Evolutionary conservation across 495 filamentous ascomycete species (phyloP).

Genomic region (Penicillium chermesinum): DNA sequence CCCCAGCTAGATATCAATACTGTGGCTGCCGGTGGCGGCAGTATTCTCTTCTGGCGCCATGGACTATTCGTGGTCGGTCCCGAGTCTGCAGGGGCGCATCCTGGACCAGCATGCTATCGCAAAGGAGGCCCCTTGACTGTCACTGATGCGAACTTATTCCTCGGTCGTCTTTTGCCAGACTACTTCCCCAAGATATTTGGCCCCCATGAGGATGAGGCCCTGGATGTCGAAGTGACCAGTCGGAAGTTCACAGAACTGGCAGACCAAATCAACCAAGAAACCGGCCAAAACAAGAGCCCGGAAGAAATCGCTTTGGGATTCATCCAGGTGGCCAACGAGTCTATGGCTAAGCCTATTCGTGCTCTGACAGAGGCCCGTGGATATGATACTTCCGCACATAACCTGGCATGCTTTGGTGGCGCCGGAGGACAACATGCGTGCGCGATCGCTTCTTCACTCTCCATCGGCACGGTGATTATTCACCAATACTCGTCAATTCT

Average conservation of each 20-base stretch:
- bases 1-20: constrained; percentile 94
- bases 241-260: constrained; percentile 68
- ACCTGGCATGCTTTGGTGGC: constrained; percentile 84
- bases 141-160: constrained; percentile 82
- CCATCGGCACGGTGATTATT: constrained; percentile 76
- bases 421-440: constrained; percentile 93
- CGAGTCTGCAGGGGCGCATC: constrained; percentile 80
- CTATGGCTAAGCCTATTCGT: constrained; percentile 86
- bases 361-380: constrained; percentile 88
- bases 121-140: constrained; percentile 85
- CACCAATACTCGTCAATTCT: constrained; percentile 89
- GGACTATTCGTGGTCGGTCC: constrained; percentile 85
- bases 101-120: constrained; percentile 83
- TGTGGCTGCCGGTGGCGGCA: constrained; percentile 86
- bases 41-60: constrained; percentile 75
- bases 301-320: constrained; percentile 78
- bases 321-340: constrained; percentile 87
- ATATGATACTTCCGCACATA: constrained; percentile 79
- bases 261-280: constrained; percentile 63
- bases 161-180: constrained; percentile 76
- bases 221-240: constrained; percentile 68
- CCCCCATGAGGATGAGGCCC: constrained; percentile 70
- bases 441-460: constrained; percentile 84
- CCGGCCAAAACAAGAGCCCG: constrained; percentile 43
- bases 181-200: constrained; percentile 94